These are phyloP conservation scores for Candida michaelii DNA, from an alignment of 805 yeast species.

Conservation along the genomic window DNA sequence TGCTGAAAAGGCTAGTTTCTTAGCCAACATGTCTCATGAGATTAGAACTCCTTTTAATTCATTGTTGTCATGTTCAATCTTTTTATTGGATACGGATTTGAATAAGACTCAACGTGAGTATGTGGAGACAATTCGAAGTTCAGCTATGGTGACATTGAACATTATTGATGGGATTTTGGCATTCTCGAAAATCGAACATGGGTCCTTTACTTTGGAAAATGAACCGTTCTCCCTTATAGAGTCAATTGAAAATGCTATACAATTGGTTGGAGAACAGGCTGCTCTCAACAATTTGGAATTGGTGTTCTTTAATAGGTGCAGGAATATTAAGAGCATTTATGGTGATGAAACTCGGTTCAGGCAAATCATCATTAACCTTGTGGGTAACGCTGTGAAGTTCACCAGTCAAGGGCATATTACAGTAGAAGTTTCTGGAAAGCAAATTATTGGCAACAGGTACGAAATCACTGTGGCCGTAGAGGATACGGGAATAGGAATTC, in stretches of 20 bases:
- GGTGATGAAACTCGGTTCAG: constrained; percentile 53
- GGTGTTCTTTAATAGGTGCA: constrained; percentile 43
- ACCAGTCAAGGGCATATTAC: constrained; percentile 44
- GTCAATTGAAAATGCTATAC: constrained; percentile 48
- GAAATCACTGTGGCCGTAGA: constrained; percentile 41
- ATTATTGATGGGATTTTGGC: constrained; percentile 57
- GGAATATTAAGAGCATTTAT: constrained; percentile 33
- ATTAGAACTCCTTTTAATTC: constrained; percentile 58
- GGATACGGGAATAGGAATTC: constrained; percentile 58
- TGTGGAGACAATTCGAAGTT: constrained; percentile 50
- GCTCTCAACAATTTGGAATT: constrained; percentile 44
- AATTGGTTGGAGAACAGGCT: constrained; percentile 49
- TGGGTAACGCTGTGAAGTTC: constrained; percentile 56
- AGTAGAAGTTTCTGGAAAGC: constrained; percentile 33
- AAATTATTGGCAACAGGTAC: constrained; percentile 28
- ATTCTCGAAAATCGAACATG: constrained; percentile 56
- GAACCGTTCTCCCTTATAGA: constrained; percentile 45
- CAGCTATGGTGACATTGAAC: constrained; percentile 51
- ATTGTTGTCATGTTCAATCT: constrained; percentile 47
- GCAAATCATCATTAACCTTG: constrained; percentile 50
- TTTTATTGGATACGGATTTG: constrained; percentile 48
- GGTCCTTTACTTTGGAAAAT: constrained; percentile 46
- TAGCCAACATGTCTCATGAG: constrained; percentile 58
- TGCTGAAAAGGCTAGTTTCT: constrained; percentile 52
- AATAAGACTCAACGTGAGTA: constrained; percentile 46